Base-by-base conservation (phyloP, 129 eudicot genomes). In the Tagetes patula region DNA sequence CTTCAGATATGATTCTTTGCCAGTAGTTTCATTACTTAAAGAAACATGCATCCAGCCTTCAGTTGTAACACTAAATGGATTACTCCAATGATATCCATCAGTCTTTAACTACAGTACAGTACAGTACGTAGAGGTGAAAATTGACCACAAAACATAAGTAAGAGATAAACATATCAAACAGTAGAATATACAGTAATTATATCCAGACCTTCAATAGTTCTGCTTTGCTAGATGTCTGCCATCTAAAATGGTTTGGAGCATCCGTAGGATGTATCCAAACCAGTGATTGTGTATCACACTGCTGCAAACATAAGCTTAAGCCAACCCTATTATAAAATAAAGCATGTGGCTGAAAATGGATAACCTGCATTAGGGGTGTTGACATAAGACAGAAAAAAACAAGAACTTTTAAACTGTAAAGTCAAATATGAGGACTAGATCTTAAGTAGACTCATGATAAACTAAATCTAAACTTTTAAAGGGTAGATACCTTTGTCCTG, bases 271-370 rank as follows among this genome's bases (percentile, higher is more conserved):
- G 87, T 71, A 95, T 76, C 86, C 89, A 84, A 56, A 84, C 79
- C 37, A 83, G 66, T 33, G 85, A 70, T 71, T 81, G 81, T 34
- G 96, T 82, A 77, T 85, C 94, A 81, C 88, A 84, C 77, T 95
- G 99, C 77, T 77, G 91, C 81, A 95, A 70, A 77, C 87, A 95
- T 58, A 95, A 49, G 75, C 85, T 83, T 72, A 86, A 79, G 31
- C 97, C 99, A 45, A 79, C 79, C 82, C 96, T 82, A 67, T 91
- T 95, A 55, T 88, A 64, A 43, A 81, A 95, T 88, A 91, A 76
- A 52, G 97, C 83, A 70, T 85, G 97, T 40, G 97, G 99, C 71
- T 95, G 99, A 79, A 90, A 88, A 83, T 82, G 94, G 69, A 95
- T 81, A 77, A 90, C 99, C 99, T 95, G 86, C 81, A 89, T 42